phyloP scores from a whole-genome alignment of 352 stramenopile genomes.

The Salisapilia sapeloensis region DNA sequence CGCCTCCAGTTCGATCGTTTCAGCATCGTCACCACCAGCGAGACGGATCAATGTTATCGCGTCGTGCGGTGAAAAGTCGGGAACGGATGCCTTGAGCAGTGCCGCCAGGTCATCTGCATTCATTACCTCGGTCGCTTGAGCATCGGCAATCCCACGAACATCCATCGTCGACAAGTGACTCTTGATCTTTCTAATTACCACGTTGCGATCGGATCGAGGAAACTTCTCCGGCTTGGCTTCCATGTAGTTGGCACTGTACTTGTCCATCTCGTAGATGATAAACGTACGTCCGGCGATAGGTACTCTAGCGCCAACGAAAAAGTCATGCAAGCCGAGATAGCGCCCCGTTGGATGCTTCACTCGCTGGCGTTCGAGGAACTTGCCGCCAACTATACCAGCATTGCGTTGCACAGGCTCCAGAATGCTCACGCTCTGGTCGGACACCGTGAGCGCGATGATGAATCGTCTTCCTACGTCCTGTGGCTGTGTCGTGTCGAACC shows the following conservation, averaged over 20 bases:
- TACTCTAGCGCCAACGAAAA: slow-evolving; percentile 51
- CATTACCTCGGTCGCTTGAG: slow-evolving; percentile 12
- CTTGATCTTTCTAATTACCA: slow-evolving; percentile 38
- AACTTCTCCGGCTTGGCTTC: slow-evolving; percentile 42
- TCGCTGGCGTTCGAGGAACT: slow-evolving; percentile 55
- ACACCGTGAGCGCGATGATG: slow-evolving; percentile 60
- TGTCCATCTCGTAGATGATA: slow-evolving; percentile 68
- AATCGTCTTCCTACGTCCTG: slow-evolving; percentile 58
- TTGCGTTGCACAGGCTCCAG: slow-evolving; percentile 66
- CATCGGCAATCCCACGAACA: slow-evolving; percentile 10
- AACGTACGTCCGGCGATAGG: slow-evolving; percentile 51
- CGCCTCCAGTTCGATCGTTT: slow-evolving; percentile 33
- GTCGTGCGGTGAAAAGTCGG: slow-evolving; percentile 36
- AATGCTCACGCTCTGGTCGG: slow-evolving; percentile 59
- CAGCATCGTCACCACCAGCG: slow-evolving; percentile 39
- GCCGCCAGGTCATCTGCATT: slow-evolving; percentile 27
- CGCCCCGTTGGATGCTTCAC: slow-evolving; percentile 27
- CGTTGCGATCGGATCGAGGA: slow-evolving; percentile 40
- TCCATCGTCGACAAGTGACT: slow-evolving; percentile 14
- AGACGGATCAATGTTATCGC: slow-evolving; percentile 46
- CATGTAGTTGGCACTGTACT: slow-evolving; percentile 77
- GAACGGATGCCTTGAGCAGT: slow-evolving; percentile 22
- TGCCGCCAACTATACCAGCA: slow-evolving; percentile 46
- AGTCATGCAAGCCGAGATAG: slow-evolving; percentile 48
- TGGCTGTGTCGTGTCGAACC: slow-evolving; percentile 43